Conservation (phyloP, 2,329 filamentous ascomycete genomes). For the Epicoccum nigrum region DNA sequence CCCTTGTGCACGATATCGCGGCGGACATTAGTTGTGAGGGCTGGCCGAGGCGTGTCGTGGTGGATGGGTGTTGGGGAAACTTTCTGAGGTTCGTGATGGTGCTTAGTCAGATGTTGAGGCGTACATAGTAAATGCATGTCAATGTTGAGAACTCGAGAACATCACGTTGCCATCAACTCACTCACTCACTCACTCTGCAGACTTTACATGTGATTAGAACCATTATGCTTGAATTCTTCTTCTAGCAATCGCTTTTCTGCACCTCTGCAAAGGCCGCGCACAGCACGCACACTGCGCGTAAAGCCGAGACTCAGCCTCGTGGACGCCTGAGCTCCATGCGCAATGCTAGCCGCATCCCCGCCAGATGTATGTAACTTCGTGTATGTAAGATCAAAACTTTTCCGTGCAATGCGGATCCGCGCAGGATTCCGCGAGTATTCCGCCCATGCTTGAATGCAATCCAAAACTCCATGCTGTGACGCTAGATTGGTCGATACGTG, state of each 20-base stretch:
- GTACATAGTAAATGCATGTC: too few species aligned
- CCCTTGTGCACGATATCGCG: slow-evolving; percentile 64
- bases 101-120: slow-evolving; percentile 11
- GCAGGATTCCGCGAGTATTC: slow-evolving; percentile 10
- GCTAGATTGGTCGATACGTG: slow-evolving; percentile 5
- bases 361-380: background rate
- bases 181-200: too few species aligned
- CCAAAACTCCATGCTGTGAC: slow-evolving; percentile 44
- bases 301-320: background rate
- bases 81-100: slow-evolving; percentile 17
- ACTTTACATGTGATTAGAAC: too few species aligned
- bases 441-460: slow-evolving; percentile 34
- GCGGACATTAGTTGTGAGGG: slow-evolving; percentile 60
- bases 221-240: too few species aligned
- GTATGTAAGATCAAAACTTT: slow-evolving; percentile 29
- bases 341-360: slow-evolving; percentile 1
- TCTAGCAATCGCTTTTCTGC: slow-evolving; percentile 2
- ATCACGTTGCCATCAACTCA: too few species aligned
- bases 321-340: slow-evolving; percentile 3
- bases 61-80: slow-evolving; percentile 23
- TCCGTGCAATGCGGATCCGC: slow-evolving; percentile 26
- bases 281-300: background rate
- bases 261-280: background rate
- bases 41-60: slow-evolving; percentile 17
- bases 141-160: too few species aligned